Evolutionary conservation across 257 asterid genomes (phyloP), one percentile per base, ranked within the genome.

Genomic region (Przewalskia tangutica): DNA sequence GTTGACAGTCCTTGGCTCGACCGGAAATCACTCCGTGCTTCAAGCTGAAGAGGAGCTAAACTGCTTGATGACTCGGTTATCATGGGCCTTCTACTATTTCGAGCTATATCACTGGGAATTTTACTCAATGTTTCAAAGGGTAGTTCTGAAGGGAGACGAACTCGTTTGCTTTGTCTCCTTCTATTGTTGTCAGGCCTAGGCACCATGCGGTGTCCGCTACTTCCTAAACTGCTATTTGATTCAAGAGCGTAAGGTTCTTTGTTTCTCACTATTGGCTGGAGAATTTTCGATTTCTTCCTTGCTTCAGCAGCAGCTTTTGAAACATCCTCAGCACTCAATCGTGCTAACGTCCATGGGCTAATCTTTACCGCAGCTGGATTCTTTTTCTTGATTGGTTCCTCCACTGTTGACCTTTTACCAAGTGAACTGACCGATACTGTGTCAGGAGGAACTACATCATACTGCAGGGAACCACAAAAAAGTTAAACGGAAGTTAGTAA

Each of bases 271-370:
- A 96, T 88, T 13, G 98, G 98, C 77, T 93, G 95, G 66, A 92
- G 85, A 70, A 93, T 88, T 88, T 92, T 96, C 42, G 99, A 96
- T 87, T 90, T 94, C 86, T 90, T 94, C 77, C 98, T 89, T 9
- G 98, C 97, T 86, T 96, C 99, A 12, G 98, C 97, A 83, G 99
- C 99, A 23, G 97, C 98, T 83, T 93, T 94, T 2, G 99, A 84
- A 14, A 94, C 98, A 46, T 94, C 98, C 36, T 96, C 98, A 0
- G 98, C 92, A 23, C 94, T 94, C 81, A 96, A 79, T 12, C 98
- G 91, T 16, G 99, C 98, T 80, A 96, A 81, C 3, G 98, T 85
- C 99, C 99, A 96, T 4, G 99, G 98, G 77, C 98, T 96, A 85
- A 96, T 96, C 90, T 94, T 96, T 18, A 94, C 98, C 4, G 98